A percentile compares a stretch with the other conserved stretches of the same genome.
Conservation (phyloP, 176 grass and related monocot genomes). For the Urochloa ruziziensis region DNA sequence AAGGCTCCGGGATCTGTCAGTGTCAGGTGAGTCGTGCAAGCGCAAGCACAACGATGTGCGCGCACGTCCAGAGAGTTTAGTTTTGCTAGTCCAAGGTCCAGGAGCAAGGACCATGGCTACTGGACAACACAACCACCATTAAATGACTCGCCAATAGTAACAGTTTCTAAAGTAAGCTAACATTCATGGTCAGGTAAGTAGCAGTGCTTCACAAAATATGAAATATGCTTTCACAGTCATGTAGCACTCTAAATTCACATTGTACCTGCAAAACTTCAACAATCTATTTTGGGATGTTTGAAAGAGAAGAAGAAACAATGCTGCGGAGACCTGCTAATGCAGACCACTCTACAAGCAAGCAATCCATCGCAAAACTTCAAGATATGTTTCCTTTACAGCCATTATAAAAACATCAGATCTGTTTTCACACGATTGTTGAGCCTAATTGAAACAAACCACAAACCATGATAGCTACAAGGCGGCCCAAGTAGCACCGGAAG, state of each 20-base stretch:
- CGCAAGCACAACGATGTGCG: background rate
- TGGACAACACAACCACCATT: background rate
- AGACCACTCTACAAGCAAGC: background rate
- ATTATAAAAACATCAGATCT: background rate
- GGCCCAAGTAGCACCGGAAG: background rate
- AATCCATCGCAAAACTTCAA: background rate
- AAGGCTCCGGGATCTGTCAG: too few relatives aligned
- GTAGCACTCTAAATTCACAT: background rate
- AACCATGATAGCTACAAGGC: background rate
- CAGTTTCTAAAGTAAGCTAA: background rate
- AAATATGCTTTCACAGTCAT: background rate
- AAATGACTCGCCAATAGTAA: background rate
- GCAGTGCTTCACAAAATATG: background rate
- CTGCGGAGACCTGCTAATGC: background rate
- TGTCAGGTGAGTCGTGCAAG: background rate
- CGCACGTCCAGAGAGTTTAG: background rate
- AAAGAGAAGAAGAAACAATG: background rate
- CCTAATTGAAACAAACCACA: background rate
- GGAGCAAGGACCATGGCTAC: background rate
- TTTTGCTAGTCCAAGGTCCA: background rate
- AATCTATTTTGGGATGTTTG: background rate
- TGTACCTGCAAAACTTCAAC: background rate
- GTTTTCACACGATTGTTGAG: background rate
- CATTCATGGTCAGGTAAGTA: background rate
- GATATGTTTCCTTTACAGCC: background rate